Conservation (phyloP, 2,329 filamentous ascomycete species). For the Drechslerella dactyloides region DNA sequence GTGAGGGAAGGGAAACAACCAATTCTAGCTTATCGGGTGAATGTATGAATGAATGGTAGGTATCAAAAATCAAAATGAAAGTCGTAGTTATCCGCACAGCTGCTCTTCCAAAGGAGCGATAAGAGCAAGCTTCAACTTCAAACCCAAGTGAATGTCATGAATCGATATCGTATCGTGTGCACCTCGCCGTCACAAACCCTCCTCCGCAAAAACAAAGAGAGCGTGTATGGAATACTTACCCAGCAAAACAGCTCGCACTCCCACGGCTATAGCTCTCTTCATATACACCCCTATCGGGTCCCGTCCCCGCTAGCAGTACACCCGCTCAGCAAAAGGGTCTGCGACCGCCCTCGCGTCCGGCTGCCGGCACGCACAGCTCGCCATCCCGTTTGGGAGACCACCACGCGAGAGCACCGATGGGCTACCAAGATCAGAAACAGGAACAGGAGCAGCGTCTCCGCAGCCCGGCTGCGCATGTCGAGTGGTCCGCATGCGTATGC, state of each 20-base stretch:
- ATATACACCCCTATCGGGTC: constrained; percentile 35
- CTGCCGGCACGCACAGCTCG: neutral
- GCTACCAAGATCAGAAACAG: neutral
- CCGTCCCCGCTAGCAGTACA: neutral
- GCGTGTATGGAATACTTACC: constrained; percentile 15
- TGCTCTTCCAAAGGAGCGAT: constrained; percentile 3
- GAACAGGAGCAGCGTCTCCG: neutral
- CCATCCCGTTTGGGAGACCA: neutral
- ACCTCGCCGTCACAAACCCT: constrained; percentile 17
- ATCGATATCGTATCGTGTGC: neutral
- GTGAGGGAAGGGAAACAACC: no score
- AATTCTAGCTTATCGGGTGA: no score
- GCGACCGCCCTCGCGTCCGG: constrained; percentile 8
- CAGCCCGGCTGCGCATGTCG: constrained; percentile 14
- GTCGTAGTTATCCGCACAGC: constrained; percentile 5
- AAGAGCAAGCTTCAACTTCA: constrained; percentile 1
- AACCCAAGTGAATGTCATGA: constrained; percentile 39
- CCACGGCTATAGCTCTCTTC: constrained; percentile 16
- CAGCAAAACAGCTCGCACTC: constrained; percentile 5
- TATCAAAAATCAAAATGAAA: no score
- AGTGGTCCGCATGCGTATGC: constrained; percentile 7
- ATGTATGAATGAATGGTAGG: constrained; percentile 18
- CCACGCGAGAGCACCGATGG: constrained; percentile 6
- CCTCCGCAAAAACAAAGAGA: constrained; percentile 24
- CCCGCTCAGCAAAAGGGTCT: no score